These are phyloP conservation scores for Sisymbrium altissimum DNA, from an alignment of 345 rosid genomes.

Conservation along the genomic window DNA sequence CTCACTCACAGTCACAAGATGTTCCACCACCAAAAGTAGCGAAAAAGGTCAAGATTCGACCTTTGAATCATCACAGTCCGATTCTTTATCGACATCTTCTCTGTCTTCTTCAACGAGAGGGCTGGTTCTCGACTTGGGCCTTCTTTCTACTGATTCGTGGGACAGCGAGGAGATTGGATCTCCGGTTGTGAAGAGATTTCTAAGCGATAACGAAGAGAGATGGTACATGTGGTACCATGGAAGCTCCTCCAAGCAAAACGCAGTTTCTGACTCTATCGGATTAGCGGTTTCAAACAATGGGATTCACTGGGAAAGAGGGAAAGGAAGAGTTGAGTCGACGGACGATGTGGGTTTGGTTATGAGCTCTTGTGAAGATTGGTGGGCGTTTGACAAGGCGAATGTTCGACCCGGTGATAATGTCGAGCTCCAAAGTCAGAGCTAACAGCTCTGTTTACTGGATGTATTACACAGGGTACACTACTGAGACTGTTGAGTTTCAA, in stretches of 20 bases:
- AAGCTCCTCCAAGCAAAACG: constrained; percentile 40
- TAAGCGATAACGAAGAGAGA: constrained; percentile 79
- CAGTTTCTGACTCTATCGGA: constrained; percentile 52
- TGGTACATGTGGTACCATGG: constrained; percentile 94
- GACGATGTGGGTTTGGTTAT: constrained; percentile 72
- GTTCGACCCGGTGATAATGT: constrained; percentile 81
- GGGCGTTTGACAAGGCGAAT: constrained; percentile 74
- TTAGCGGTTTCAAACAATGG: constrained; percentile 78
- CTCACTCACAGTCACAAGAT: constrained; percentile 41
- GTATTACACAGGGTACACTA: constrained; percentile 62
- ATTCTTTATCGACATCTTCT: neutral
- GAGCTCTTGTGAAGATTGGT: constrained; percentile 64
- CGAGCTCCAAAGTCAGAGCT: constrained; percentile 56
- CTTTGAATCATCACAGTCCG: constrained; percentile 2
- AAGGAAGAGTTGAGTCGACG: constrained; percentile 46
- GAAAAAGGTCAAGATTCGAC: constrained; percentile 31
- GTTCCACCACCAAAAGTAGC: constrained; percentile 43
- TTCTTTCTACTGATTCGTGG: constrained; percentile 45
- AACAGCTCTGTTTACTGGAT: constrained; percentile 78
- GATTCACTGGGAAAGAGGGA: constrained; percentile 76
- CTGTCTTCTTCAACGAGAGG: constrained; percentile 38
- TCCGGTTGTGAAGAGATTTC: constrained; percentile 80
- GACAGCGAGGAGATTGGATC: constrained; percentile 70
- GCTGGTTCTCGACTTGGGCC: constrained; percentile 58
- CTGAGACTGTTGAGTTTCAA: constrained; percentile 42